Percentiles rank a stretch among this genome's conserved stretches.
phyloP scores from a whole-genome alignment of 192 early-diverging fungal species.

The Rhizophagus sp. region DNA sequence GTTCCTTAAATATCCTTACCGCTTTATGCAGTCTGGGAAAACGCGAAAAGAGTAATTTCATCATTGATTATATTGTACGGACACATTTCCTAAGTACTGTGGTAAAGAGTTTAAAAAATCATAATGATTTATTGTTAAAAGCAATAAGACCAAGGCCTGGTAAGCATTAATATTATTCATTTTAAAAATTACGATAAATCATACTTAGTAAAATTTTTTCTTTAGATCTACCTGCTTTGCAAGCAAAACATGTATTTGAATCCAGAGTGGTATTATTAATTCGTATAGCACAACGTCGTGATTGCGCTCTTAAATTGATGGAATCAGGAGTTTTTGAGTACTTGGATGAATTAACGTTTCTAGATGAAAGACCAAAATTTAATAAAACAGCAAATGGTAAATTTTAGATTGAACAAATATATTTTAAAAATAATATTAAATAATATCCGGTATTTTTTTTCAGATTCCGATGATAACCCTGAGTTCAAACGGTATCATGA shows the following conservation, averaged over 20 bases:
- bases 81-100: neutral
- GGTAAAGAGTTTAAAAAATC: constrained; percentile 3
- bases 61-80: constrained; percentile 43
- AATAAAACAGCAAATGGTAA: neutral
- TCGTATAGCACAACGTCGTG: constrained; percentile 69
- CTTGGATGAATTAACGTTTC: constrained; percentile 69
- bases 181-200: neutral
- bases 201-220: neutral
- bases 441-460: neutral
- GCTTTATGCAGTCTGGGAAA: constrained; percentile 59
- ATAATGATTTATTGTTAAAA: constrained; percentile 24
- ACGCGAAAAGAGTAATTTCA: constrained; percentile 45
- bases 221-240: constrained; percentile 1
- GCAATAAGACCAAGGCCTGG: neutral
- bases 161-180: neutral
- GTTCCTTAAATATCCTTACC: constrained; percentile 79
- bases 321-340: constrained; percentile 80
- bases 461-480: constrained; percentile 12
- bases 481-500: constrained; percentile 17
- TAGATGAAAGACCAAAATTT: constrained; percentile 61
- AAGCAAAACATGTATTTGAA: constrained; percentile 64
- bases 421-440: neutral
- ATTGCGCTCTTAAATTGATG: constrained; percentile 77
- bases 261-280: constrained; percentile 81
- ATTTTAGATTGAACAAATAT: neutral